Evolutionary conservation across 139 green algal species (phyloP).

Genomic region (Chlorella ohadii): DNA sequence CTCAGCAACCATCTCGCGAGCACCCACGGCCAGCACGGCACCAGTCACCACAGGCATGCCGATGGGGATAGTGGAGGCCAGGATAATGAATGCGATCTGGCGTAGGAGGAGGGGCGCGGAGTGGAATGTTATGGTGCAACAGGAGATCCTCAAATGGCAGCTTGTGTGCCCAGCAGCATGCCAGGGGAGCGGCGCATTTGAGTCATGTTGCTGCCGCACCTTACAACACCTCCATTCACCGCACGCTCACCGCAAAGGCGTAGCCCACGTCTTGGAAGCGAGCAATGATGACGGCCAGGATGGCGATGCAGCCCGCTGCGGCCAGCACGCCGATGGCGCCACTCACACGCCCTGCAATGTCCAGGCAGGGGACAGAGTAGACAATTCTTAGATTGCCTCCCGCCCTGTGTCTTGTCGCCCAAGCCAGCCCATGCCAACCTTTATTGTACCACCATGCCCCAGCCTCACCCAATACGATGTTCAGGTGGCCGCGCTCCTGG

Average conservation of each 20-base stretch:
- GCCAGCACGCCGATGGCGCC: constrained; percentile 24
- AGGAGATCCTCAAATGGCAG: too few relatives aligned
- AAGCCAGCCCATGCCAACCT: not conserved
- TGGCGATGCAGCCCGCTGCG: constrained; percentile 28
- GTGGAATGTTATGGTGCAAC: not conserved
- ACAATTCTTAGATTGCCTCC: not conserved
- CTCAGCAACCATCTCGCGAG: constrained; percentile 43
- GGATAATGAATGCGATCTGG: constrained; percentile 4
- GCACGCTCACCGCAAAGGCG: constrained; percentile 21
- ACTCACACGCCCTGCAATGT: constrained; percentile 35
- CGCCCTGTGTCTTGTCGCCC: not conserved
- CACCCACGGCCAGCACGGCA: constrained; percentile 47
- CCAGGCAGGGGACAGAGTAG: not conserved
- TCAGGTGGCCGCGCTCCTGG: constrained; percentile 54
- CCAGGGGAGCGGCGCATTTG: too few relatives aligned
- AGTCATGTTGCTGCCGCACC: not conserved
- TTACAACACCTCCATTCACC: not conserved
- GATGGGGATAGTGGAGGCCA: constrained; percentile 33
- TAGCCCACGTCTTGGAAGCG: constrained; percentile 15
- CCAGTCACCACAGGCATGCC: constrained; percentile 49
- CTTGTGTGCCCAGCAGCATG: too few relatives aligned
- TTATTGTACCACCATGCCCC: not conserved
- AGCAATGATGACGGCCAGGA: constrained; percentile 36
- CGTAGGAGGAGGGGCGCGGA: not conserved
- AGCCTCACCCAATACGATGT: constrained; percentile 42